Conservation (phyloP, 2,329 filamentous ascomycete genomes). For the Zymoseptoria ardabiliae region DNA sequence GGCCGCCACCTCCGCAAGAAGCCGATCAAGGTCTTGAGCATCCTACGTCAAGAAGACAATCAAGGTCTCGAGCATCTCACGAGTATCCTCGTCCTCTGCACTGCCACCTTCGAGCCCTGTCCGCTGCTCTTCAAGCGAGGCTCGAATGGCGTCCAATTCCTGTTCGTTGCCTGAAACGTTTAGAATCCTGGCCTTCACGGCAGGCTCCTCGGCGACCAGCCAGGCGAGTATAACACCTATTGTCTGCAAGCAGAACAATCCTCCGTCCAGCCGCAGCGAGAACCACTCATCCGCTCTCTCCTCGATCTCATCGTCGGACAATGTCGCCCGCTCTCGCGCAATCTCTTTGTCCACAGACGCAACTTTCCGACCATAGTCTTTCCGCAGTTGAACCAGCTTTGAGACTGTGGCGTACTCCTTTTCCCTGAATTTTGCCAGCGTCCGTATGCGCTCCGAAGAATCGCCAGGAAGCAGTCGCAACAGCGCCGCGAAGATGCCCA, state of each 20-base stretch:
- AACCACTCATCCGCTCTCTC: conserved; percentile 64
- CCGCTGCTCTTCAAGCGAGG: conserved; percentile 63
- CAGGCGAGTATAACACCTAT: conserved; percentile 82
- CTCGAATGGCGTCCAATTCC: conserved; percentile 53
- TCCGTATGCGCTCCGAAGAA: conserved; percentile 70
- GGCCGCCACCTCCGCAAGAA: not conserved
- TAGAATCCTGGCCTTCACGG: conserved; percentile 59
- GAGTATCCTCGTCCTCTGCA: conserved; percentile 43
- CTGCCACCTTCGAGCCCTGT: conserved; percentile 50
- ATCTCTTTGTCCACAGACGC: conserved; percentile 57
- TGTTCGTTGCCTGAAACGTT: conserved; percentile 63
- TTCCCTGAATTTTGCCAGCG: conserved; percentile 90
- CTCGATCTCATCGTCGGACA: conserved; percentile 53
- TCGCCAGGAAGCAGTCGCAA: conserved; percentile 71
- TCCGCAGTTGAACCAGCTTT: conserved; percentile 63
- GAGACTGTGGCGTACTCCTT: conserved; percentile 82
- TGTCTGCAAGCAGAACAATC: conserved; percentile 73
- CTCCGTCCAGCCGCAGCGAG: conserved; percentile 69
- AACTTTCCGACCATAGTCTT: conserved; percentile 61
- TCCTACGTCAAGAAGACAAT: conserved; percentile 31
- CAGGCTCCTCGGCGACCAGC: conserved; percentile 82
- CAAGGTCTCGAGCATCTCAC: conserved; percentile 60
- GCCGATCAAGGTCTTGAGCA: not conserved
- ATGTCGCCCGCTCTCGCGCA: conserved; percentile 46
- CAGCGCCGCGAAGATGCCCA: conserved; percentile 78